These are phyloP conservation scores for Scenedesmus sp. DNA, from an alignment of 163 green algal species.

Conservation along the genomic window DNA sequence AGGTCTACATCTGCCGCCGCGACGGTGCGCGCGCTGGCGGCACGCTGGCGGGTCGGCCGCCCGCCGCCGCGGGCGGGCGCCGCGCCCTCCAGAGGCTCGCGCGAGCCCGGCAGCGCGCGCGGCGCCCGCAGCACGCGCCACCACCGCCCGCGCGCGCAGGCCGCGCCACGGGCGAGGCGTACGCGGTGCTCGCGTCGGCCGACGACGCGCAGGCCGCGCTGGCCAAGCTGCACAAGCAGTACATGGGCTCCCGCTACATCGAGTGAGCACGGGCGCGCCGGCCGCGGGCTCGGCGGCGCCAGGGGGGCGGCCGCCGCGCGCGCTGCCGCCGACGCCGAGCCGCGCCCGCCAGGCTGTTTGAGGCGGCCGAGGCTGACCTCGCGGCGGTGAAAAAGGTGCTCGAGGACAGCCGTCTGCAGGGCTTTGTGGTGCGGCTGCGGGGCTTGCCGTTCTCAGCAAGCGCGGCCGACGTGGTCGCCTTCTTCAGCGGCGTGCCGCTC, in stretches of 20 bases:
- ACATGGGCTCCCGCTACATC: conserved; percentile 82
- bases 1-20: conserved; percentile 28
- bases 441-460: conserved; percentile 77
- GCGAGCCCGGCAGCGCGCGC: too few species aligned
- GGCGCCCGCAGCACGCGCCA: too few species aligned
- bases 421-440: conserved; percentile 74
- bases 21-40: conserved; percentile 30
- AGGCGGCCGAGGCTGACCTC: conserved; percentile 65
- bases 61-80: too few species aligned
- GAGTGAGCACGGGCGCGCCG: conserved; percentile 76
- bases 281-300: too few species aligned
- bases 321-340: background rate
- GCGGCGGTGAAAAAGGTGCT: conserved; percentile 48
- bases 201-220: conserved; percentile 57
- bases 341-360: conserved; percentile 62
- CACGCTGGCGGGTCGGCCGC: too few species aligned
- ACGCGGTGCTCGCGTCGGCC: conserved; percentile 65
- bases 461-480: conserved; percentile 62
- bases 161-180: conserved; percentile 78
- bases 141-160: too few species aligned
- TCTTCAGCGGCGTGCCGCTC: conserved; percentile 74
- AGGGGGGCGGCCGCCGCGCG: too few species aligned
- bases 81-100: too few species aligned
- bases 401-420: conserved; percentile 49
- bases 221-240: conserved; percentile 63